Evolutionary conservation across 345 rosid genomes (phyloP).

Genomic region (Psidium guajava): DNA sequence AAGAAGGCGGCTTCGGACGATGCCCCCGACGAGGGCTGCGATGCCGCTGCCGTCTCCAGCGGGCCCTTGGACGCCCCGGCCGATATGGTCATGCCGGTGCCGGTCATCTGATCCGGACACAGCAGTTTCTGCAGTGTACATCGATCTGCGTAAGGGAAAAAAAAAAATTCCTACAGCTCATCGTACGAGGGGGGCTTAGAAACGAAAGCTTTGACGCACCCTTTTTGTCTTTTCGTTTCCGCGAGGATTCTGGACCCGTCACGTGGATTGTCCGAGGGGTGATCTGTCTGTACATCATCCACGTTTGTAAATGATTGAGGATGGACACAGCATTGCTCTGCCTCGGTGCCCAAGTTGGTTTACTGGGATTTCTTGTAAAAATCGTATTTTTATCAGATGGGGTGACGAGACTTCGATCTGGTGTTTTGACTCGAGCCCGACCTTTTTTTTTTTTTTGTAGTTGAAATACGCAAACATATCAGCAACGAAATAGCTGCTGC

Average conservation of each 20-base stretch:
- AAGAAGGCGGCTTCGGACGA: conserved; percentile 30
- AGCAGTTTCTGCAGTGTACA: background rate
- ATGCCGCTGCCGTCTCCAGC: background rate
- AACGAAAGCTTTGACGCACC: background rate
- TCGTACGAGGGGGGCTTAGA: background rate
- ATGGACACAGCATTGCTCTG: background rate
- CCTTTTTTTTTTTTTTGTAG: too few relatives aligned
- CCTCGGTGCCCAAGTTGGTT: too few relatives aligned
- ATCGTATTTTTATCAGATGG: too few relatives aligned
- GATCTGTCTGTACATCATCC: background rate
- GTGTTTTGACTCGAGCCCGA: too few relatives aligned
- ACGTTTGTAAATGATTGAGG: background rate
- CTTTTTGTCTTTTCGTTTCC: background rate
- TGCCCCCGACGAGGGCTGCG: background rate
- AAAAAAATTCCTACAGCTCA: background rate
- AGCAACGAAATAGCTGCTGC: too few relatives aligned
- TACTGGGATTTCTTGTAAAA: too few relatives aligned
- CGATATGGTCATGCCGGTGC: conserved; percentile 12
- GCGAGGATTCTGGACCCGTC: background rate
- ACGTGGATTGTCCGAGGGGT: background rate
- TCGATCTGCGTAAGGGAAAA: background rate
- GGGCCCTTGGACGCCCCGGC: background rate
- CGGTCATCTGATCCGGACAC: conserved; percentile 12
- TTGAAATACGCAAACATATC: too few relatives aligned
- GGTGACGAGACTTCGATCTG: too few relatives aligned